Evolutionary conservation across 805 yeast genomes (phyloP).

Genomic region (Yarrowia sp.): DNA sequence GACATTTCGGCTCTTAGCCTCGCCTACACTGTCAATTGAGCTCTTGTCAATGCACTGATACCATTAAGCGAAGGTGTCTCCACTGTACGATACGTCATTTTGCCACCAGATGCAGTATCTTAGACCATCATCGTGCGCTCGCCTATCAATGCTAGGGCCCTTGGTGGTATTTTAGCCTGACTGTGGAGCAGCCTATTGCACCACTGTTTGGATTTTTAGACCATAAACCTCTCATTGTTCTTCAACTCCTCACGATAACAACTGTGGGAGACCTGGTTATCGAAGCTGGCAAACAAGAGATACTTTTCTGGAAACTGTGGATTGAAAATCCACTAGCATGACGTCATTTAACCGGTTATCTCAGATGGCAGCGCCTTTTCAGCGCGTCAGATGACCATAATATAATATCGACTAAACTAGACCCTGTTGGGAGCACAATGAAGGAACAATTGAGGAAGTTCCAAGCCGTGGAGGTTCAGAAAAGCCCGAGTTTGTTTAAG

Average conservation of each 20-base stretch:
- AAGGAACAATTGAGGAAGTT: not conserved
- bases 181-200: not conserved
- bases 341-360: not conserved
- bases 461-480: not conserved
- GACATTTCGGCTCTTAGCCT: not conserved
- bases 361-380: not conserved
- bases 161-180: not conserved
- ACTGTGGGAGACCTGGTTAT: no score
- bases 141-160: no score
- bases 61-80: not conserved
- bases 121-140: not conserved
- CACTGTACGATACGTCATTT: not conserved
- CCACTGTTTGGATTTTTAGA: not conserved
- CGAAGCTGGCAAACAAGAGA: no score
- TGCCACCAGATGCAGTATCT: constrained; percentile 1
- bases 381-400: constrained; percentile 17
- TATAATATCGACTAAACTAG: constrained; percentile 1
- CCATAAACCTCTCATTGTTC: not conserved
- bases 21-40: no score
- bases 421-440: not conserved
- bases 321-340: not conserved
- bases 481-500: no score
- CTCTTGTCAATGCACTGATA: no score
- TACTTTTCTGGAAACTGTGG: no score
- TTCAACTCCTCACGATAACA: not conserved